Base-by-base conservation (phyloP, 768 basidiomycete species). In the Hebeloma cylindrosporum region DNA sequence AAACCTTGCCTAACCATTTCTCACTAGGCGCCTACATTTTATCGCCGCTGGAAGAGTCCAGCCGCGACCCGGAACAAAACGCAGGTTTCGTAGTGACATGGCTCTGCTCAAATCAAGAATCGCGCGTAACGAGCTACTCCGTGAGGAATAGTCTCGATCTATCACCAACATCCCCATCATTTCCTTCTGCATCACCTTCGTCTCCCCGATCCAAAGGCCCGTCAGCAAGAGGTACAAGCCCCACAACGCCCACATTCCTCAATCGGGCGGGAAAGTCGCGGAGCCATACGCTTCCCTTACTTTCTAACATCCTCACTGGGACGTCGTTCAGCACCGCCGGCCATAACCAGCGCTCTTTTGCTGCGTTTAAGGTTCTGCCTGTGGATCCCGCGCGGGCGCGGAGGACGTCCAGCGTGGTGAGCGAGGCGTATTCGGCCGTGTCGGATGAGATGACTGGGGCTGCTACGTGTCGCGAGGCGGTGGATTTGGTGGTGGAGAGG, bases 21-120 rank as follows among this genome's bases (percentile, higher is more conserved):
- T 42, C 17, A 3, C 4, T 43, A 93, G 94, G 94, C n/a, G 83
- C 90, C 33, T 99, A 98, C 61, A 97, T 98, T 48, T 68, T 97
- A 30, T 96, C 94, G 1, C 85, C 94, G 2, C 73, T 98, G 2
- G 92, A 97, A 65, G 92, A 95, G 62, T 83, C 90, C 0, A 92
- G 90, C 53, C 82, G 93, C 11, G 91, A 96, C 62, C 80, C 87
- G 0, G 60, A 73, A 14, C 91, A 97, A 67, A 97, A 97, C 59
- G 84, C 84, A 31, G 95, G 96, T 1, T 91, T 98, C 61, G 63
- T 82, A 2, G 63, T 98, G 37, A 76, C 78, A n/a, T 99, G 90
- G 85, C 73, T 78, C 28, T 80, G 80, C 33, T 69, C 77, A 1
- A 73, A 83, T 50, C 82, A 88, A 59, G 76, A 81, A 45, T 90